Base-by-base conservation (phyloP, 495 filamentous ascomycete species). In the Penicillium diatomitis region DNA sequence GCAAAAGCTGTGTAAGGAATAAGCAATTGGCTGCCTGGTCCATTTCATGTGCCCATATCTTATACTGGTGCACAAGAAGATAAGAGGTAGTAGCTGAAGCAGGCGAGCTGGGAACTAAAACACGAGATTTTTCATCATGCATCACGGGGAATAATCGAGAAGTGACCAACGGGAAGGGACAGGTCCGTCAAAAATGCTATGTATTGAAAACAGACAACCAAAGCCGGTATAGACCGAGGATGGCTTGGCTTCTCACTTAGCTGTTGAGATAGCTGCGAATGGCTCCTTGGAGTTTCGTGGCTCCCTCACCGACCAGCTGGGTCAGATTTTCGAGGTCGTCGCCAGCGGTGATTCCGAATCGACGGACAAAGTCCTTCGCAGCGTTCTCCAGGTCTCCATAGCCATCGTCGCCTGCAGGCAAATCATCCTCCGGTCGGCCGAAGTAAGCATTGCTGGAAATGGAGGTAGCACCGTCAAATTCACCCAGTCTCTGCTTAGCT, bases 361-460 rank as follows among this genome's bases (percentile, higher is more conserved):
- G 87, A 43, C 94, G 78, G 20, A 96, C 81, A 67, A 97, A 91
- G 66, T 98, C 94, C 72, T 86, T 92, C 27, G 92, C 92, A 0
- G 88, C 88, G n/a, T 67, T 74, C 67, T 98, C 92, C 48, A 98
- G 67, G 58, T 95, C 89, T 10, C 89, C 87, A 52, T 95, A 94
- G 0, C 69, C 75, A 51, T 78, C 75, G 33, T 88, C 85, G 30
- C 83, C 82, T 0, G 60, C 68, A 12, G 67, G 63, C 27, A 70
- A 52, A 31, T 83, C 83, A 43, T 95, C 88, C 58, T 86, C 82
- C 6, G 89, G 83, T 32, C 90, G 85, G 47, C 92, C 92, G 67
- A 98, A 98, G 73, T 97, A 98, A 49, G 85, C 84, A 69, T 96
- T 97, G 44, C 87, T 92, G 8, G 89, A 96, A 64, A 98, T 98